Evolutionary conservation across 1,284 basidiomycete species (phyloP), one percentile per base, ranked within the genome.

Genomic region (Austroboletus niveus): DNA sequence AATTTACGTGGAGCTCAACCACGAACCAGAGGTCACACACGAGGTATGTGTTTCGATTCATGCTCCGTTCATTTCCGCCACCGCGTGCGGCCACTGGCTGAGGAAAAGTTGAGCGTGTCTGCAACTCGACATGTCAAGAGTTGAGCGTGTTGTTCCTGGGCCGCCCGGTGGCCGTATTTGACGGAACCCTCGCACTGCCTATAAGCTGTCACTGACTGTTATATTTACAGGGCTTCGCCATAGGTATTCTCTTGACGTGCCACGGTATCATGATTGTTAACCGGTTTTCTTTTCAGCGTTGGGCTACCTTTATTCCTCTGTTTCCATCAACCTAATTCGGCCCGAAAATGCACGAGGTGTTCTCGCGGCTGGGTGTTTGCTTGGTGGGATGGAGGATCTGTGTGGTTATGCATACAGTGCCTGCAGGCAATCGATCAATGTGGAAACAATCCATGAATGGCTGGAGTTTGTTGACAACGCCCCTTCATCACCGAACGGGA

Each of bases 321-420:
- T 81, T 57, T 85, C 87, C 44, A 70, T 89, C 58, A 79, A 75
- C 62, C 71, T 83, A 52, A 79, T 94, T 59, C 80, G 79, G 60
- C 78, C 86, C 44, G 77, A 82, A 60, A 94, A 94, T 71, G 87
- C 90, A 51, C 83, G 90, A 60, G 84, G 83, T 15, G 87, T 92
- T 39, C 81, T 94, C 47, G 88, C 91, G 35, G 87, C 89, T 41
- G 87, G 85, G 7, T 89, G 85, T 69, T 75, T 92, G 36, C 80
- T 94, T 42, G 89, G 89, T 49, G 89, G 87, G 41, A 89, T 94
- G 86, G 82, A 90, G 42, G 89, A 93, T 42, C 75, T 94, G 30
- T 87, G 83, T 66, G 77, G 78, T 58, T 85, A 85, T 62, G 82
- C 91, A n/a, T 93, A 92, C 69, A 80, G 84, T 48, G 73, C 83